Percentiles rank a stretch among this genome's conserved stretches.
Conservation (phyloP, 108 stramenopile species). For the Epithemia pelagica region DNA sequence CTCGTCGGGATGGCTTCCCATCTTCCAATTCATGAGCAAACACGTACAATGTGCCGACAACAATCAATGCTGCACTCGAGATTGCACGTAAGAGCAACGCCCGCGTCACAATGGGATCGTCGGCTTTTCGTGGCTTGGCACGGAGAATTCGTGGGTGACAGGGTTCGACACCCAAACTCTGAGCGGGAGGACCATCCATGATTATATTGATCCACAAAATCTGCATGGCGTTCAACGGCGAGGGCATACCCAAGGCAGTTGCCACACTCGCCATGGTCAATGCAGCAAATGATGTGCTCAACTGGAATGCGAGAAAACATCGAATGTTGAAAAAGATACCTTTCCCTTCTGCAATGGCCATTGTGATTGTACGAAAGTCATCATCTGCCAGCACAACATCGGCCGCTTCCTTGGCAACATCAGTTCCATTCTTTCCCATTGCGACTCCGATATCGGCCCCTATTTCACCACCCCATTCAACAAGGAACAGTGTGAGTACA, state of each 20-base stretch:
- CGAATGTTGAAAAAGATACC: conserved; percentile 98
- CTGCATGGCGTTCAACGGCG: conserved; percentile 96
- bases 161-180: conserved; percentile 89
- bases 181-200: conserved; percentile 96
- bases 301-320: conserved; percentile 94
- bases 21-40: conserved; percentile 85
- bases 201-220: conserved; percentile 96
- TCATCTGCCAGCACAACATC: conserved; percentile 93
- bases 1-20: conserved; percentile 70
- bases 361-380: conserved; percentile 86
- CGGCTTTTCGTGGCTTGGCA: conserved; percentile 81
- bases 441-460: conserved; percentile 97
- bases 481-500: too few relatives aligned
- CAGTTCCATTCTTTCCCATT: conserved; percentile 93
- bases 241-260: conserved; percentile 76
- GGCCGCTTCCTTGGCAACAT: conserved; percentile 97
- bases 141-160: conserved; percentile 76
- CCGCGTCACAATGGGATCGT: conserved; percentile 85
- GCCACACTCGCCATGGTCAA: conserved; percentile 86
- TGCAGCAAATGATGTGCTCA: conserved; percentile 93
- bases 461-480: too few relatives aligned
- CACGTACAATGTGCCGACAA: conserved; percentile 79
- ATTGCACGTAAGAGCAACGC: conserved; percentile 79
- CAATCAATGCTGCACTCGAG: conserved; percentile 81
- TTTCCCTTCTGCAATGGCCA: conserved; percentile 93